Conservation (phyloP, 2,329 filamentous ascomycete species). For the Escovopsis sp. region DNA sequence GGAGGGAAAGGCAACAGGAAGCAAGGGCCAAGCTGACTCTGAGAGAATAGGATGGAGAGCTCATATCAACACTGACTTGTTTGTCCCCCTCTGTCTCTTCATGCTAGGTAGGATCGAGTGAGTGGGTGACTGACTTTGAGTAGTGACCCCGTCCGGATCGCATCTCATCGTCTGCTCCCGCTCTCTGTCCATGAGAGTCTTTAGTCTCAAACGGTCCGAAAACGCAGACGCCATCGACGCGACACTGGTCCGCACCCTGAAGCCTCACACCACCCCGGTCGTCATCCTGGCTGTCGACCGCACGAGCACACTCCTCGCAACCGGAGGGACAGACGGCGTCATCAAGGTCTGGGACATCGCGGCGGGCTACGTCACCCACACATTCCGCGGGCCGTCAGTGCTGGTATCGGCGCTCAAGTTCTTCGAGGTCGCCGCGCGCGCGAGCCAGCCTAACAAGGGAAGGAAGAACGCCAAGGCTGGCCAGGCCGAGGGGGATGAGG, state of each 20-base stretch:
- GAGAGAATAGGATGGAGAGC: conserved; percentile 51
- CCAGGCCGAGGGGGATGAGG: conserved; percentile 24
- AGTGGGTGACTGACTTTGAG: conserved; percentile 6
- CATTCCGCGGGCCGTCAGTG: conserved; percentile 83
- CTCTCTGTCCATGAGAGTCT: conserved; percentile 92
- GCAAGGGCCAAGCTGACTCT: no score
- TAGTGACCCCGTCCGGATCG: conserved; percentile 75
- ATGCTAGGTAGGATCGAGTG: background rate
- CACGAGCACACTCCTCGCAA: conserved; percentile 80
- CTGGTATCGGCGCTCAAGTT: conserved; percentile 84
- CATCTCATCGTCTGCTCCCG: conserved; percentile 85
- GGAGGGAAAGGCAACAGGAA: no score
- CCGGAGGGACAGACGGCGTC: conserved; percentile 79
- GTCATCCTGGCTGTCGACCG: conserved; percentile 72
- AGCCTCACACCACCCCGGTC: conserved; percentile 81
- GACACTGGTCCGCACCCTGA: conserved; percentile 62
- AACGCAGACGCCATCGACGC: conserved; percentile 44
- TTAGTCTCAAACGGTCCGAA: conserved; percentile 47
- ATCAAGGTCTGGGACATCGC: conserved; percentile 96
- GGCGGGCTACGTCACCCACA: conserved; percentile 84
- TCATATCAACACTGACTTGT: conserved; percentile 60
- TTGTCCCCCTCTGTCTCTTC: conserved; percentile 11
- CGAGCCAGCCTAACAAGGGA: conserved; percentile 15
- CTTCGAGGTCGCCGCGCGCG: conserved; percentile 53
- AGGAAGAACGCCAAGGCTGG: conserved; percentile 19